Evolutionary conservation across 345 rosid genomes (phyloP), one percentile per base, ranked within the genome.

Genomic region (Iberis pinnata): DNA sequence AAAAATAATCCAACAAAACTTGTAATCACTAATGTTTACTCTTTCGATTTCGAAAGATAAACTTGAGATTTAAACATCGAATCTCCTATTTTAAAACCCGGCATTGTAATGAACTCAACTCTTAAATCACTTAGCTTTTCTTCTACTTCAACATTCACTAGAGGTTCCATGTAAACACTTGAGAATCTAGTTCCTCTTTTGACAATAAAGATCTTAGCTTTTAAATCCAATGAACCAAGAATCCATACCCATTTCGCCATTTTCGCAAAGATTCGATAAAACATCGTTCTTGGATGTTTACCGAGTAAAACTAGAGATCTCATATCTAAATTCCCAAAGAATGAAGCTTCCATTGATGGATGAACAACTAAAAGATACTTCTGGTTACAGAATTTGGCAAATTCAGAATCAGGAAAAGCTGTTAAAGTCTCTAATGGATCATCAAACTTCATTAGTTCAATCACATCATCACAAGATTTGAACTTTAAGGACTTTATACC

Each of bases 171-270:
- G 69, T 57, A 64, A 27, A 39, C 73, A 33, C 64, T 38, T 12
- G 76, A 80, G 75, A 74, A 78, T 37, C 63, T 48, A 37, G 68
- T 70, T 73, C 87, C 81, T 19, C 75, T 56, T 32, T 50, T 68
- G 31, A 75, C 78, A 8, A 61, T 58, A 60, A 80, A 83, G 32
- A 73, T 68, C 60, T 71, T 67, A 7, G 79, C 75, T 48, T 70
- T 55, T 11, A 67, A 50, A 73, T 78, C 84, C 57, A 78, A 57
- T 9, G 76, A 75, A 12, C 65, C 70, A 39, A 80, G 69, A 54
- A 76, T 40, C 89, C 83, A 80, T n/a, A 80, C 57, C 74, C 77
- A 77, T 53, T 75, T 78, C 1, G 78, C 86, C 83, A 80, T 76
- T 68, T 59, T 80, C 12, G 55, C 73, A 60, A 76, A 80, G 44